Conservation (phyloP, 176 grass and related monocot species). For the Saccharum officinarum region DNA sequence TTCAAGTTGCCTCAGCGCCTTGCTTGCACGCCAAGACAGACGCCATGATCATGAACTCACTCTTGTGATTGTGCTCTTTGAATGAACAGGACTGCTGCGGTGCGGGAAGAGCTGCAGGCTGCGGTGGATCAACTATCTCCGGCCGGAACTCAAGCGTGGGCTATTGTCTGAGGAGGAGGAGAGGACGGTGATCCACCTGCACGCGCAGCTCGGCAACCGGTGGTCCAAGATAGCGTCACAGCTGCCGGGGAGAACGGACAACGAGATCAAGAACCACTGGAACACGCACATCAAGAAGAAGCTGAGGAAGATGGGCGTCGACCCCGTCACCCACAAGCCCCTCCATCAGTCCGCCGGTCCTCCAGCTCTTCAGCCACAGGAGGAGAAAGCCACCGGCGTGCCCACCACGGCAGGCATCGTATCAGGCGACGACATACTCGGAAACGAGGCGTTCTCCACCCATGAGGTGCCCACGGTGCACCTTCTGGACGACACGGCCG, state of each 20-base stretch:
- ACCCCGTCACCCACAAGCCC: conserved; percentile 73
- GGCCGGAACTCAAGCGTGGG: conserved; percentile 79
- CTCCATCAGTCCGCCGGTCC: conserved; percentile 11
- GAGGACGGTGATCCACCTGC: background rate
- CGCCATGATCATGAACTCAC: background rate
- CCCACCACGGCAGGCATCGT: no score
- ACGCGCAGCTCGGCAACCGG: conserved; percentile 70
- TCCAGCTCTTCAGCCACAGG: no score
- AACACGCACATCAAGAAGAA: conserved; percentile 96
- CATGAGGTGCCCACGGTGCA: no score
- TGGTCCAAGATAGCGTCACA: conserved; percentile 95
- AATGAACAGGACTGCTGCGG: background rate
- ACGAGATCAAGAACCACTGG: conserved; percentile 98
- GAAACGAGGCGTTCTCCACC: no score
- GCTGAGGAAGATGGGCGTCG: conserved; percentile 76
- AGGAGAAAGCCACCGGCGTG: no score
- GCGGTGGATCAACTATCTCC: conserved; percentile 84
- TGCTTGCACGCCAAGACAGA: background rate
- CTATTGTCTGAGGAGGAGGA: conserved; percentile 22
- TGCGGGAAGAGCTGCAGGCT: background rate
- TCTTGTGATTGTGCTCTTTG: background rate
- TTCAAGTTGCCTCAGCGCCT: no score
- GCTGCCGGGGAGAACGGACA: conserved; percentile 79
- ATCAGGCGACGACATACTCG: no score
- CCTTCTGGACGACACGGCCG: no score